Conservation (phyloP, 495 filamentous ascomycete genomes). For the Podospora anserina region DNA sequence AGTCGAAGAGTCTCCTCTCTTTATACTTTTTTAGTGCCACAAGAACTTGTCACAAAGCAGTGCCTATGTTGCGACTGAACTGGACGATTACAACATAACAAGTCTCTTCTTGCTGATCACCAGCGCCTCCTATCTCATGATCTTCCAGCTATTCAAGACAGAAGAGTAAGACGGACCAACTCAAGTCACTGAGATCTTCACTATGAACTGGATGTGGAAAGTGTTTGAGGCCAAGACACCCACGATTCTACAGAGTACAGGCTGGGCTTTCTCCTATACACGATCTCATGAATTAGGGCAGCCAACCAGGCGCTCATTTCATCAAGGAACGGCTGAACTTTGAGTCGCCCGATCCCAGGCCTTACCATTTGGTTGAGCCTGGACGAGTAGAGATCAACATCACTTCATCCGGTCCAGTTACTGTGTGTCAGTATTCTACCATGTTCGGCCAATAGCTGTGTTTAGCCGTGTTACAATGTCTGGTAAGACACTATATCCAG, state of each 20-base stretch:
- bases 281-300: not conserved
- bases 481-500: not conserved
- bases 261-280: not conserved
- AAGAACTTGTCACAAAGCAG: not conserved
- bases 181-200: not conserved
- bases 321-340: not conserved
- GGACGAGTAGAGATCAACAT: not conserved
- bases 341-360: not conserved
- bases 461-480: not conserved
- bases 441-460: not conserved
- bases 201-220: not conserved
- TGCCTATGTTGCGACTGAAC: not conserved
- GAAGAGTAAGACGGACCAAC: not conserved
- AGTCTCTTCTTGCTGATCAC: not conserved
- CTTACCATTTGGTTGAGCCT: not conserved
- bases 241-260: not conserved
- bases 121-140: not conserved
- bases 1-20: not conserved
- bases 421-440: not conserved
- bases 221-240: not conserved
- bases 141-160: not conserved
- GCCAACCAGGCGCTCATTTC: not conserved
- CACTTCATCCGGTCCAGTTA: not conserved
- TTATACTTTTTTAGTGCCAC: not conserved
- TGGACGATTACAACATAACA: not conserved